Percentiles rank a stretch among this genome's conserved stretches.
Conservation (phyloP, 768 basidiomycete genomes). For the Podaxis sp. region DNA sequence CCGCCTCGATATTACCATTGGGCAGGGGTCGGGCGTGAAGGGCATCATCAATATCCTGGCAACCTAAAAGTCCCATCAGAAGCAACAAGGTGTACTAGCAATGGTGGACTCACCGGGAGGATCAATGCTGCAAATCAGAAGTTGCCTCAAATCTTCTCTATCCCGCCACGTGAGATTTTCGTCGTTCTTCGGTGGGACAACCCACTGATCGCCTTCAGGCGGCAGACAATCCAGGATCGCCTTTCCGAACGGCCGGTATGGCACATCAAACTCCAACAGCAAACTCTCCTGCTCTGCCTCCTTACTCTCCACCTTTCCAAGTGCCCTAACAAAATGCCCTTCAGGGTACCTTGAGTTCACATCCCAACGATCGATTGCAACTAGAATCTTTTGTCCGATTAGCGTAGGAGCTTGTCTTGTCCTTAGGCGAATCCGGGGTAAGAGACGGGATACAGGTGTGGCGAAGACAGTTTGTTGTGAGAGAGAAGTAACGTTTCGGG, state of each 20-base stretch:
- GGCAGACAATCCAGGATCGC: conserved; percentile 93
- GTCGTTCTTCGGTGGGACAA: conserved; percentile 76
- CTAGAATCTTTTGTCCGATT: conserved; percentile 91
- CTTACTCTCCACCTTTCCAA: conserved; percentile 91
- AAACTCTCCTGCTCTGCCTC: conserved; percentile 96
- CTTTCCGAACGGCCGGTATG: conserved; percentile 95
- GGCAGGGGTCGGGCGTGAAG: conserved; percentile 85
- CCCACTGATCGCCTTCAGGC: conserved; percentile 86
- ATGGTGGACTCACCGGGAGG: conserved; percentile 64
- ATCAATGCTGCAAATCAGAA: conserved; percentile 95
- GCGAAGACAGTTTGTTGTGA: conserved; percentile 92
- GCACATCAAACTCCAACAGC: conserved; percentile 92
- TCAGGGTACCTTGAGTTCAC: conserved; percentile 88
- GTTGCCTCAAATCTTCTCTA: conserved; percentile 81
- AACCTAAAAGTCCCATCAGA: conserved; percentile 49
- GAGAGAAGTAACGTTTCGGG: conserved; percentile 73
- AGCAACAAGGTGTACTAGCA: background rate
- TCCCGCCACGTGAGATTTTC: conserved; percentile 62
- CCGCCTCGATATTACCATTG: conserved; percentile 95
- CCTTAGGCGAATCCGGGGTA: conserved; percentile 91
- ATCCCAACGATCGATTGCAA: conserved; percentile 94
- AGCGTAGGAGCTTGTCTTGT: conserved; percentile 92
- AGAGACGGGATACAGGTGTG: conserved; percentile 84
- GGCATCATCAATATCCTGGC: conserved; percentile 98
- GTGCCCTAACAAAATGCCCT: conserved; percentile 92